Evolutionary conservation across 192 early-diverging fungal genomes (phyloP).

Genomic region (Kappamyces sp.): DNA sequence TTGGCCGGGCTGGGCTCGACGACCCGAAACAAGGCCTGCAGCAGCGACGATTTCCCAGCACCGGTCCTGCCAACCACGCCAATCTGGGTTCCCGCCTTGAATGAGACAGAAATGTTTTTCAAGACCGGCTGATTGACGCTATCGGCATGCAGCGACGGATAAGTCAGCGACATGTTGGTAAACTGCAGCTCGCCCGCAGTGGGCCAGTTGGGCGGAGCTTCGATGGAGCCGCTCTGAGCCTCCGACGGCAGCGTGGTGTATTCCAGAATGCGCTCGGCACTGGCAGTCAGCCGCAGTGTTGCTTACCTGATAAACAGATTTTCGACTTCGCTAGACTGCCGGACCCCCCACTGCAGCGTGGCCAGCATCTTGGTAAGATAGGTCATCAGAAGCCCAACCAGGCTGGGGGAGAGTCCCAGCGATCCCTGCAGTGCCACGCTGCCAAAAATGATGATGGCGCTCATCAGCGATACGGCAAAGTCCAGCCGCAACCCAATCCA

Average conservation of each 20-base stretch:
- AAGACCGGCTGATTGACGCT: slow-evolving; percentile 44
- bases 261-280: slow-evolving; percentile 63
- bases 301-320: too few relatives aligned
- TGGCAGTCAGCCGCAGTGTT: slow-evolving; percentile 46
- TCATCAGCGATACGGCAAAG: slow-evolving; percentile 35
- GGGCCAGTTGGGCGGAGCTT: slow-evolving; percentile 53
- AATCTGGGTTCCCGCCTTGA: slow-evolving; percentile 67
- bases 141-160: slow-evolving; percentile 34
- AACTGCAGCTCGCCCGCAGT: slow-evolving; percentile 51
- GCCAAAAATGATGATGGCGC: slow-evolving; percentile 35
- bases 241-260: slow-evolving; percentile 43
- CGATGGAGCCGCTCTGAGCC: not conserved
- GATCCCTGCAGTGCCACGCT: slow-evolving; percentile 40
- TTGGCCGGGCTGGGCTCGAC: slow-evolving; percentile 33
- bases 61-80: slow-evolving; percentile 85
- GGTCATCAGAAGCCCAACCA: slow-evolving; percentile 43
- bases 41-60: slow-evolving; percentile 64
- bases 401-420: slow-evolving; percentile 40
- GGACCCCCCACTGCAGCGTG: slow-evolving; percentile 37
- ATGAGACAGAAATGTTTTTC: slow-evolving; percentile 50
- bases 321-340: slow-evolving; percentile 42
- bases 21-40: slow-evolving; percentile 43
- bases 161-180: slow-evolving; percentile 47
- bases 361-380: slow-evolving; percentile 50
- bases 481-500: slow-evolving; percentile 57